phyloP scores from a whole-genome alignment of 1,284 basidiomycete genomes.

The Austroboletus sp. region DNA sequence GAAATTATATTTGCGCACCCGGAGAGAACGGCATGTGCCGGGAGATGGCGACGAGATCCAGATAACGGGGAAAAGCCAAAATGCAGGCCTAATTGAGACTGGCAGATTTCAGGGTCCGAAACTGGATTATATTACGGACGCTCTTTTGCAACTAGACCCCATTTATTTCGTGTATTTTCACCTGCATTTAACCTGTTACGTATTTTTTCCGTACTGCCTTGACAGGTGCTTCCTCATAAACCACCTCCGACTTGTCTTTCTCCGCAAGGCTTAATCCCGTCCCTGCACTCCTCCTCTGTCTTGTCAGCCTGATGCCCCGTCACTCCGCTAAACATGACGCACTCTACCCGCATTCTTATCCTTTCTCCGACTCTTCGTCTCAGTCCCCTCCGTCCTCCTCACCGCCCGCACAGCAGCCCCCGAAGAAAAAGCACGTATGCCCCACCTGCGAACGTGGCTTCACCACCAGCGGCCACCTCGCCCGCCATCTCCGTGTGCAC shows the following conservation, averaged over 20 bases:
- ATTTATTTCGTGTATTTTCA: constrained; percentile 29
- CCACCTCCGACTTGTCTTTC: constrained; percentile 24
- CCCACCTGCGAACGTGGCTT: constrained; percentile 64
- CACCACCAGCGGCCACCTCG: constrained; percentile 78
- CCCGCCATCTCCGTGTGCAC: constrained; percentile 74
- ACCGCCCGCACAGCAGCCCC: constrained; percentile 1
- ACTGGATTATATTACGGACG: constrained; percentile 24
- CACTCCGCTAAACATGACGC: constrained; percentile 27
- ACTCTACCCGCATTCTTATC: not conserved
- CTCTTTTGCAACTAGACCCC: constrained; percentile 5
- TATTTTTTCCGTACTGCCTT: constrained; percentile 35
- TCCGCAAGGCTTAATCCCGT: constrained; percentile 26
- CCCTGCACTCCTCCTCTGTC: constrained; percentile 23
- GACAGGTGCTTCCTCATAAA: constrained; percentile 31
- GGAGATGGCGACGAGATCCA: constrained; percentile 26
- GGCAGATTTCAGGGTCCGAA: constrained; percentile 32
- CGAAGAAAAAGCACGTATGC: constrained; percentile 60
- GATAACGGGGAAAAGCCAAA: constrained; percentile 31
- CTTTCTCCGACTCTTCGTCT: constrained; percentile 21
- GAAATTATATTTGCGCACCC: constrained; percentile 30
- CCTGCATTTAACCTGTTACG: constrained; percentile 22
- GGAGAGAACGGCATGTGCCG: constrained; percentile 28
- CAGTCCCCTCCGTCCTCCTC: constrained; percentile 22
- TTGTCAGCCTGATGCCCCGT: constrained; percentile 24
- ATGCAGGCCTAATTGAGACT: constrained; percentile 23